Base-by-base conservation (phyloP, 192 early-diverging fungal species). In the Spizellomyces sp. region DNA sequence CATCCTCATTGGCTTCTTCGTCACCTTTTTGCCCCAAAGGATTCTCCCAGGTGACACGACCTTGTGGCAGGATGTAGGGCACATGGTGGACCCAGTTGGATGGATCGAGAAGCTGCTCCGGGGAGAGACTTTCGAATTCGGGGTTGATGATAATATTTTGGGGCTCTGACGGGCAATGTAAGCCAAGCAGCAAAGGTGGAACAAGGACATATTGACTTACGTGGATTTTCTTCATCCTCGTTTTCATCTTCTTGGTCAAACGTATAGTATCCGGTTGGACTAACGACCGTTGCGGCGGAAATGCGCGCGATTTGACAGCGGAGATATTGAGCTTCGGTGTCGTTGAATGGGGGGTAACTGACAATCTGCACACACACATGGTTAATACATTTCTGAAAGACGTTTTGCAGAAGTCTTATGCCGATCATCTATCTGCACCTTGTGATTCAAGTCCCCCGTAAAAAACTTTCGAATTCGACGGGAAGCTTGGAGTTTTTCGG, bases 1-100 rank as follows among this genome's bases (percentile, higher is more conserved):
- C 67, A 45, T 72, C 69, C 36, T 70, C 83, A 14, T 72, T 64
- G 42, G 71, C 79, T 9, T 77, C 62, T 21, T 80, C 75, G 8
- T 76, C 79, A 2, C 69, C 77, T 21, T 81, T 64, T 27, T 80
- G 71, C 9, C 63, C 80, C 41, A 66, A 67, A 22, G 87, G 87
- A 71, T 83, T 81, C 67, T 84, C 87, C 87, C 87, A 88, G 10
- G 66, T 78, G 1, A 71, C 72, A 36, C 83, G 69, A 5, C 87
- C 87, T 75, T 88, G 87, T 7, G 87, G 87, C 19, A 88, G 73
- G 43, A 88, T 77, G 69, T 88, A 88, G 17, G 84, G 87, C 1
- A 88, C 80, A 60, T 88, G 87, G 70, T 88, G 87, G 17, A 87
- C 84, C 87, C 87, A 88, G 71, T 83, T 85, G 62, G 75, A 58